These are phyloP conservation scores for Copromyces sp. DNA, from an alignment of 495 filamentous ascomycete species.

Conservation along the genomic window DNA sequence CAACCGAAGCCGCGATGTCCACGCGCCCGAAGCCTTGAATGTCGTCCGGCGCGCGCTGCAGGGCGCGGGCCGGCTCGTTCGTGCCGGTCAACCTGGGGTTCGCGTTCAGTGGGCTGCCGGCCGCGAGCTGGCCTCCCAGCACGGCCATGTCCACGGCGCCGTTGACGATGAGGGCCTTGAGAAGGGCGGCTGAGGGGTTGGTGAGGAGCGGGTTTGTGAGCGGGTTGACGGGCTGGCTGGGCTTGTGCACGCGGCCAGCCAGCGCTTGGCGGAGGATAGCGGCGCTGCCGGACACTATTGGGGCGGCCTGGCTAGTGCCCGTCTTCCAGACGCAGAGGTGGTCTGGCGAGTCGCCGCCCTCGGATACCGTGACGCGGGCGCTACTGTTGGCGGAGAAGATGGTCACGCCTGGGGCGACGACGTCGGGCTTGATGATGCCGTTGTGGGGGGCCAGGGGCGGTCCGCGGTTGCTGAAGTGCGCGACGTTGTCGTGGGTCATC, in stretches of 20 bases:
- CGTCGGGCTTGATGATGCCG: neutral
- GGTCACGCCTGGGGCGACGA: neutral
- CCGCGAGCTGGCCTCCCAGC: neutral
- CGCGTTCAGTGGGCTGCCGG: neutral
- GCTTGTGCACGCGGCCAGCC: neutral
- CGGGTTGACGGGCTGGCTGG: too few relatives aligned
- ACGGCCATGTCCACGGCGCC: too few relatives aligned
- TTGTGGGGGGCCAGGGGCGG: neutral
- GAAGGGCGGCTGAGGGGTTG: neutral
- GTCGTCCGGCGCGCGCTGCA: neutral
- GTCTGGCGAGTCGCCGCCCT: neutral
- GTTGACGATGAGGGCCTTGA: neutral
- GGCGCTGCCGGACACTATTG: neutral
- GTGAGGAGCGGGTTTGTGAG: neutral
- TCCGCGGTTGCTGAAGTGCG: neutral
- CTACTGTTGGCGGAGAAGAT: neutral
- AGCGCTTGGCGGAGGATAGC: neutral
- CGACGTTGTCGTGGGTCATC: neutral
- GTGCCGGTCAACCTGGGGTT: neutral
- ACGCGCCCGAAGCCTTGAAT: neutral
- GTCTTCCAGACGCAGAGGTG: neutral
- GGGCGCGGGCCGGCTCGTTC: neutral
- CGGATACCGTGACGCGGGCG: neutral
- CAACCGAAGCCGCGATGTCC: neutral
- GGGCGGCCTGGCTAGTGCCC: neutral